Base-by-base conservation (phyloP, 805 yeast genomes). In the Metschnikowia corniflorae region DNA sequence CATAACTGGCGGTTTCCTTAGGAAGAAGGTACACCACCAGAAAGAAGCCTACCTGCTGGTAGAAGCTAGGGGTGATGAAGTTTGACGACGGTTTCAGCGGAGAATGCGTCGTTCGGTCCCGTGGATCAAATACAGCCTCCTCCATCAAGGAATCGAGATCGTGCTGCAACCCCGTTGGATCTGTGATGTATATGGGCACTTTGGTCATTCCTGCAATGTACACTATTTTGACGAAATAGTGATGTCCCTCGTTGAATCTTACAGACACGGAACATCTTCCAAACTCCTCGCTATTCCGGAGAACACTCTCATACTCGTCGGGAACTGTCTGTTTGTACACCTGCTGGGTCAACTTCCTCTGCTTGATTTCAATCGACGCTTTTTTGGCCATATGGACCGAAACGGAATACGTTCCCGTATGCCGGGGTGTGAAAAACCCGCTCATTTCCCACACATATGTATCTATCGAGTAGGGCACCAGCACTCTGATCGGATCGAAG, bases 401-500 rank as follows among this genome's bases (percentile, higher is more conserved):
- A 16, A 31, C 22, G 6, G 16, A 15, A 12, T 31, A 16, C 26
- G 8, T 12, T 8, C 34, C 34, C 3, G 28, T 31, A 9, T n/a
- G 16, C 13, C 6, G 16, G 21, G 34, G 22, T 21, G 22, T n/a
- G 19, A 12, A 31, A 14, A 12, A 17, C n/a, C 34, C 34, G 10
- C 18, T 23, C 14, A 22, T 3, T 23, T 31, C 27, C 34, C 34
- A 31, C 15, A 31, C 34, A 24, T 23, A 31, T 6, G 28, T 23
- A 18, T 31, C 34, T 16, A 31, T 22, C 12, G 31, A 16, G n/a
- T 6, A 19, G 8, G 23, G 26, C 7, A 19, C 30, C 14, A 27
- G 22, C 15, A 33, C 27, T 5, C 21, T 5, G 8, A 33, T 13
- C 7, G 37, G 37, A 10, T 20, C 9, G 17, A 21, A 15, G n/a